Percentiles rank a stretch among this genome's conserved stretches.
Conservation (phyloP, 169 alveolate species). For the Nephromyces sp. region DNA sequence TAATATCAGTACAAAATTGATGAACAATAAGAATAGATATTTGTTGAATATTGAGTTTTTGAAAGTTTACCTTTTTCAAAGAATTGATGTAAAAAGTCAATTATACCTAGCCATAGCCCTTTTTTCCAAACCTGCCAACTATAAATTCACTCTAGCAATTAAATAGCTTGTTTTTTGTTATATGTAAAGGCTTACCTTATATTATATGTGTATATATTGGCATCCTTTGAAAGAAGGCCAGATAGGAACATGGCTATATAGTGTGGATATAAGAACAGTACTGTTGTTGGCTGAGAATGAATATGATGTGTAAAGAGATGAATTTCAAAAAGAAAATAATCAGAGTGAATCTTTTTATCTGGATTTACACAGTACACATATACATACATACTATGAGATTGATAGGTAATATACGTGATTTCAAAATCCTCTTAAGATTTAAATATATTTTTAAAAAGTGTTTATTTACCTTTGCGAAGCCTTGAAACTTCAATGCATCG, state of each 20-base stretch:
- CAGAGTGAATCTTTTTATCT: no score
- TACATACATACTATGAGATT: background rate
- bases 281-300: background rate
- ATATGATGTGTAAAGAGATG: background rate
- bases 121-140: constrained; percentile 1
- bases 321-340: background rate
- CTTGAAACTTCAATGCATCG: constrained; percentile 6
- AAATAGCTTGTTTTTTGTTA: no score
- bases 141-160: no score
- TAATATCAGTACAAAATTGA: no score
- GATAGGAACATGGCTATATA: constrained; percentile 1
- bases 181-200: background rate
- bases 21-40: no score
- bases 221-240: background rate
- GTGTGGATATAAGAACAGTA: background rate
- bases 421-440: background rate
- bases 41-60: background rate
- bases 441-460: background rate
- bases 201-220: background rate
- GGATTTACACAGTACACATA: no score
- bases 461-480: background rate
- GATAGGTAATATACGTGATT: background rate
- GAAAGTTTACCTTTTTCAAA: constrained; percentile 1
- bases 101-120: background rate
- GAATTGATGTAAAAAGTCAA: constrained; percentile 5